A percentile compares a stretch with the other conserved stretches of the same genome.
phyloP scores from a whole-genome alignment of 495 filamentous ascomycete genomes.

The Penicillium canescens region DNA sequence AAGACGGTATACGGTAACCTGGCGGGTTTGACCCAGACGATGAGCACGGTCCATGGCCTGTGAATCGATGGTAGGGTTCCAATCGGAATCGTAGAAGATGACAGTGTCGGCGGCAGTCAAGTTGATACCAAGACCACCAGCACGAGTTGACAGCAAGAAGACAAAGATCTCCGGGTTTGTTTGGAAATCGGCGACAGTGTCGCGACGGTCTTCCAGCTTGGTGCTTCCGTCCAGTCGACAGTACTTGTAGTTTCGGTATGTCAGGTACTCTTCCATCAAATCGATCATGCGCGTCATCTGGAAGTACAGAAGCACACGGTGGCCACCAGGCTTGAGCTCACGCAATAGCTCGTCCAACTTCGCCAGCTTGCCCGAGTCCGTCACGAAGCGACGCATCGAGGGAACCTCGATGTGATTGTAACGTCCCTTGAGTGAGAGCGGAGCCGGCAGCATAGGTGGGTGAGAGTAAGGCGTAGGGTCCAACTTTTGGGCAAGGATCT shows the following conservation, averaged over 20 bases:
- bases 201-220: conserved; percentile 95
- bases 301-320: conserved; percentile 99
- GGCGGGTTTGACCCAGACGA: conserved; percentile 92
- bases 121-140: conserved; percentile 97
- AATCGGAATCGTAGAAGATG: conserved; percentile 99
- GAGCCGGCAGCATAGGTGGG: conserved; percentile 66
- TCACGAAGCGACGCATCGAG: conserved; percentile 98
- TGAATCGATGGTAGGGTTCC: conserved; percentile 98
- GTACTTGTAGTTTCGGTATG: conserved; percentile 98
- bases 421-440: conserved; percentile 73
- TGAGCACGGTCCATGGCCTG: conserved; percentile 99
- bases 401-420: conserved; percentile 92
- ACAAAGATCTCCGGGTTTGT: conserved; percentile 89
- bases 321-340: conserved; percentile 84
- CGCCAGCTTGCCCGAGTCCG: conserved; percentile 93
- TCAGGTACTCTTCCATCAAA: conserved; percentile 97
- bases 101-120: conserved; percentile 90
- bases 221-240: conserved; percentile 95
- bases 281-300: conserved; percentile 99
- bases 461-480: conserved; percentile 63
- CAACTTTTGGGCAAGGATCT: conserved; percentile 68
- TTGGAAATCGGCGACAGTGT: conserved; percentile 97
- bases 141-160: conserved; percentile 92
- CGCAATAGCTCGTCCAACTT: conserved; percentile 86
- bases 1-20: conserved; percentile 95